A percentile compares a stretch with the other conserved stretches of the same genome.
Conservation (phyloP, 2,329 filamentous ascomycete species). For the Monosporascus sp. region DNA sequence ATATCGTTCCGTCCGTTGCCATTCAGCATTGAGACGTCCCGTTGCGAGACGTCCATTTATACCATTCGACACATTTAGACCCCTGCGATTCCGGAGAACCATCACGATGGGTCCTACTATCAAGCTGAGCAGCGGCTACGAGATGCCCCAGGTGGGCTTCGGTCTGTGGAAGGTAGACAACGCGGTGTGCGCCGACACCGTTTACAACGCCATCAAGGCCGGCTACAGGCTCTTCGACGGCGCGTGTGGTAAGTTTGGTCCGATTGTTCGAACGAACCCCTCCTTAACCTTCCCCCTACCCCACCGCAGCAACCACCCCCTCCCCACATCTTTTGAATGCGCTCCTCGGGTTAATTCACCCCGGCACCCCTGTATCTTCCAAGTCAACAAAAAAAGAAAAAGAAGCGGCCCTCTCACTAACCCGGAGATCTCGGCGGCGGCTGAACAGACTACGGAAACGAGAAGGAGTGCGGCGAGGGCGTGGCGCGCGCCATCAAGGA, state of each 20-base stretch:
- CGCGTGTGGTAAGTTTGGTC: slow-evolving; percentile 48
- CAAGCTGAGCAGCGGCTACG: slow-evolving; percentile 60
- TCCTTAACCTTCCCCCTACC: neutral
- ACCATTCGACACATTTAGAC: neutral
- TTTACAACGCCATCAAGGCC: slow-evolving; percentile 69
- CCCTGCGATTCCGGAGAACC: neutral
- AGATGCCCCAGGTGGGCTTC: slow-evolving; percentile 74
- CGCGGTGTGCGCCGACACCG: slow-evolving; percentile 65
- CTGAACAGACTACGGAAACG: slow-evolving; percentile 71
- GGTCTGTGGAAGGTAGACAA: slow-evolving; percentile 82
- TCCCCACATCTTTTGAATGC: neutral
- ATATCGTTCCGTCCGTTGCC: neutral
- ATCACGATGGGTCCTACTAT: slow-evolving; percentile 37
- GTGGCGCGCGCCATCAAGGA: slow-evolving; percentile 76
- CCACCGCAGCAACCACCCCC: neutral
- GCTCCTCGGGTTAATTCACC: neutral
- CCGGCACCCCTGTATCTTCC: neutral
- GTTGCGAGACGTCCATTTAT: neutral
- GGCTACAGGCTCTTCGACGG: slow-evolving; percentile 59
- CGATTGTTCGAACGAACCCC: neutral
- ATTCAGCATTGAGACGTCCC: neutral
- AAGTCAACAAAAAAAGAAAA: neutral
- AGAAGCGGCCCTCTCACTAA: neutral
- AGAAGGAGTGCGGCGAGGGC: slow-evolving; percentile 72
- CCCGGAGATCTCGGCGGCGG: too few relatives aligned